Base-by-base conservation (phyloP, 2,329 filamentous ascomycete genomes). In the Pseudocercospora fijiensis region DNA sequence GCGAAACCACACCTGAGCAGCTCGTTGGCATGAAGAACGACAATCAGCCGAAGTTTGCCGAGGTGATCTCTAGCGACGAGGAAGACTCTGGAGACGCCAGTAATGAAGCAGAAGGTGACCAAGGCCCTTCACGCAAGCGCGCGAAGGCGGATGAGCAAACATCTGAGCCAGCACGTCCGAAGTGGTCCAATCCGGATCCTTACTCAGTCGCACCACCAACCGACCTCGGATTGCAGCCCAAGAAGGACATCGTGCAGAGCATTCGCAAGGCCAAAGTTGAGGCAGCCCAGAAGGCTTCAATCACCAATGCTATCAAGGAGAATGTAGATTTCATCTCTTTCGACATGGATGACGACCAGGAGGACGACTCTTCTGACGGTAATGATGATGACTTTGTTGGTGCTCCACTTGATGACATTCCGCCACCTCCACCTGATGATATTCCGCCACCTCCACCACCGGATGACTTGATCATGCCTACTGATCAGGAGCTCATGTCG, bases 101-200 rank as follows among this genome's bases (percentile, higher is more conserved):
- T 49, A 67, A 70, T 22, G 68, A 60, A 18, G 67, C 68, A 13
- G 66, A 65, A 28, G 69, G 63, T 20, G 67, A 73, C 20, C 68
- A 69, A 3, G 71, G 71, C 10, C 67, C 62, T 10, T 68, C 72
- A 13, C 68, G 69, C 26, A 77, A 76, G 66, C 73, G 75, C 27
- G 64, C 64, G 58, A 65, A 67, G 11, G 65, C 61, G 37, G 73
- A 64, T 22, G 62, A 53, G 16, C 69, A 77, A 49, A 75, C 73
- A 20, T 74, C 62, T 11, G 65, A 60, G 20, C 65, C 78, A 47
- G 73, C 74, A 6, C 74, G 75, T 4, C 92, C 92, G 2, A 92
- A 90, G 76, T 98, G 94, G 94, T 96, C 92, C 4, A 98, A 98
- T 71, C 93, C 94, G 3, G 94, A 98, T 75, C 92, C 93, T 0